Evolutionary conservation across 192 early-diverging fungal species (phyloP).

Genomic region (Backusella macrospora): DNA sequence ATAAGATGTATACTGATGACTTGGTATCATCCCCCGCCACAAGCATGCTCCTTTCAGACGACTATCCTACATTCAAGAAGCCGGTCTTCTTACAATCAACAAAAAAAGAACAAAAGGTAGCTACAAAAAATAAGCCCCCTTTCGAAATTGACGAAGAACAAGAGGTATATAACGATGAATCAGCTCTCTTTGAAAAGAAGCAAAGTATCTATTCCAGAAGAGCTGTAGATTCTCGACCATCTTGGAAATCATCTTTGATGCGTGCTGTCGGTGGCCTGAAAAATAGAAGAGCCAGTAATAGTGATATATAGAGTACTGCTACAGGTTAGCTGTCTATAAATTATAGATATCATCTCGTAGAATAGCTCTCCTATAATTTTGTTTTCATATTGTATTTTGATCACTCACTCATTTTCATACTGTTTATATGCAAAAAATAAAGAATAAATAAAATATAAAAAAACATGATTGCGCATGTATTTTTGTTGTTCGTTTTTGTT

Average conservation of each 20-base stretch:
- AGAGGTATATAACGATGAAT: background rate
- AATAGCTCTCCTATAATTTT: background rate
- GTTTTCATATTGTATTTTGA: background rate
- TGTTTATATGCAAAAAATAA: background rate
- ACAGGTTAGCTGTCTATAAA: background rate
- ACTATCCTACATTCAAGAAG: background rate
- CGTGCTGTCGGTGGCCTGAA: background rate
- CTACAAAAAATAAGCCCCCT: background rate
- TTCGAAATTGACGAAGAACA: background rate
- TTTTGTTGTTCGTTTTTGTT: too few species aligned
- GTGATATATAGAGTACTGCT: background rate
- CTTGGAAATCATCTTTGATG: conserved; percentile 1
- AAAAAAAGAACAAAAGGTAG: background rate
- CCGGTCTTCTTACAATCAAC: conserved; percentile 1
- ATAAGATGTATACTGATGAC: background rate
- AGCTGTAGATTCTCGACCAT: background rate
- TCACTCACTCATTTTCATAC: background rate
- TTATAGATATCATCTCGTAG: background rate
- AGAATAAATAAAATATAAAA: background rate
- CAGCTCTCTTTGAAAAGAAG: background rate
- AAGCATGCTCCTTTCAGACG: background rate
- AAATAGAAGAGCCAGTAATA: background rate
- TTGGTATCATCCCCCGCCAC: background rate
- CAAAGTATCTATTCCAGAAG: conserved; percentile 1
- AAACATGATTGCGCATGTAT: too few species aligned